Evolutionary conservation across 108 stramenopile species (phyloP), one percentile per base, ranked within the genome.

Genomic region (Craspedostauros australis): DNA sequence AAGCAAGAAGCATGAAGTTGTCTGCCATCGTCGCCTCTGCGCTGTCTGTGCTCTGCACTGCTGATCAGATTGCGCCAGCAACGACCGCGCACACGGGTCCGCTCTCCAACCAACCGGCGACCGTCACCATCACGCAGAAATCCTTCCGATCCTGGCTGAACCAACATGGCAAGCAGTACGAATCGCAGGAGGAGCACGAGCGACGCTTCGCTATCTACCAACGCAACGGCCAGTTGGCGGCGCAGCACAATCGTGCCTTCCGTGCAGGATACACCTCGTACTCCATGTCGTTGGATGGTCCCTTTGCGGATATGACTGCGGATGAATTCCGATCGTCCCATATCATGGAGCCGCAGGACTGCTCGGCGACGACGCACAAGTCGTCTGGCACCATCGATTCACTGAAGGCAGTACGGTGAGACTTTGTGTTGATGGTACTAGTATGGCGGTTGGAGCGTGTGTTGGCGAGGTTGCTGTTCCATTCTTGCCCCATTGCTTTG

Each of bases 231-330:
- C 12, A 38, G 11, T 16, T 64, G 8, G 73, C 69, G 1, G 19
- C 42, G 29, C 31, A 26, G 5, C 73, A 74, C 50, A 74, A 74
- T 48, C 50, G 30, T 14, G 73, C 73, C 36, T 68, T 39, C 39
- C 31, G 58, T 2, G 22, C 36, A 19, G 73, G 73, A 39, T 37
- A 48, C 19, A 74, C 73, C 18, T 50, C 56, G 1, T 74, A 52
- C 50, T 42, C 53, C 20, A 74, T 68, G 73, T 56, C 66, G 1
- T 15, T 64, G 26, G 39, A 51, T n/a, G 50, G 50, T 12, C 73
- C 73, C 15, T 74, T 74, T 64, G 66, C 73, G 8, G 74, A 75
- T 51, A 25, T 66, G 39, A 75, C 68, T 7, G 64, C 43, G 9
- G 64, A 64, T 15, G 74, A 75, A 57, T 75, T 75, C 31, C 19